Evolutionary conservation across 352 stramenopile species (phyloP), one percentile per base, ranked within the genome.

Genomic region (Globisporangium polare): DNA sequence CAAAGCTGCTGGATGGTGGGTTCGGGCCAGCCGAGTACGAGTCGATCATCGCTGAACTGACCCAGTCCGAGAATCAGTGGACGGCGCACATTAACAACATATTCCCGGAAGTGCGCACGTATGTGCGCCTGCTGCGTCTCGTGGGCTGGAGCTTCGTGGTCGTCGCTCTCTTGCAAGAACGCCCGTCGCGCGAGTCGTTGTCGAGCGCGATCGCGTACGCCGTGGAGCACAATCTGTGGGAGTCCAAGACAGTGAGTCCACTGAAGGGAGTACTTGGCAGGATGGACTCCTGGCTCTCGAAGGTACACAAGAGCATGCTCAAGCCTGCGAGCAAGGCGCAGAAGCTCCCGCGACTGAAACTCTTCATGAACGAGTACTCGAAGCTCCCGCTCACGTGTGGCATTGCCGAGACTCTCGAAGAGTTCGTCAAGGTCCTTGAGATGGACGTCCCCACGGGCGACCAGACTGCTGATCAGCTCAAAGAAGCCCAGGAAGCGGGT

Each of bases 291-390:
- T 96, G 87, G 87, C 81, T 93, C n/a, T 79, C 77, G 15, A 85
- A 84, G 20, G 72, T 83, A 0, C 83, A 95, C 62, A 94, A 95
- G 68, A 86, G 68, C 24, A 69, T 96, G 57, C 71, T 71, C 1
- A 96, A 93, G 64, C 62, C 74, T 41, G 57, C 69, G 5, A 89
- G 58, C 53, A 84, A 81, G 57, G 62, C 77, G 18, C 86, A 93
- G 46, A 83, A 83, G 12, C 41, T 86, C 20, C 63, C 78, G 2
- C 74, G 82, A 3, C 60, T 94, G 46, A 92, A 93, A 53, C 56
- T 76, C 27, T 65, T 95, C 15, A 68, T 95, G 68, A 96, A 95
- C 62, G 87, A 96, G 58, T 96, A 96, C 69, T 89, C 85, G 31
- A 96, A 96, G 67, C 76, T 96, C 15, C 87, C 87, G 17, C 60